Evolutionary conservation across 176 grass and related monocot genomes (phyloP).

Genomic region (Luzula sylvatica): DNA sequence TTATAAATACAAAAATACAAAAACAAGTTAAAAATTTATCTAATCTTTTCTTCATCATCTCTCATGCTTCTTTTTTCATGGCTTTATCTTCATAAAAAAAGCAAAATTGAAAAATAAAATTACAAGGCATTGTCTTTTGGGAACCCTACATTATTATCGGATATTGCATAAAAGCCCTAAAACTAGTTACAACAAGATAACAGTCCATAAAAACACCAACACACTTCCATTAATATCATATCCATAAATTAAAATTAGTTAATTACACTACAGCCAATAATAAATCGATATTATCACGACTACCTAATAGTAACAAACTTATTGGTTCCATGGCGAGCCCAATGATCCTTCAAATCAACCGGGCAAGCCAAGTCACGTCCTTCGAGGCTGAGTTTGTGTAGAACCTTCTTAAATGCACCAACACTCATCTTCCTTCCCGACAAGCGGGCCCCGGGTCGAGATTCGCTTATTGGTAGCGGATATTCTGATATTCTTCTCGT

Average conservation of each 20-base stretch:
- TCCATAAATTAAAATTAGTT: not conserved
- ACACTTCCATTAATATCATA: no score
- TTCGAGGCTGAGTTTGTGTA: slow-evolving; percentile 11
- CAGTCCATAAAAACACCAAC: no score
- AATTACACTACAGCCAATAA: not conserved
- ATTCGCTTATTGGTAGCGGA: slow-evolving; percentile 22
- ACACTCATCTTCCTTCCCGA: slow-evolving; percentile 27
- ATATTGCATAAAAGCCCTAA: no score
- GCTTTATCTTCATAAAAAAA: not conserved
- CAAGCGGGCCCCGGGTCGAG: slow-evolving; percentile 13
- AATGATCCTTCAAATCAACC: not conserved
- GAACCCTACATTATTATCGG: no score
- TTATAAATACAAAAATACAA: no score
- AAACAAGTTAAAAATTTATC: no score
- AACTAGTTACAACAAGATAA: no score
- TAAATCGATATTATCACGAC: not conserved
- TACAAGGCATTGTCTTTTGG: no score
- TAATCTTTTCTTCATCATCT: no score
- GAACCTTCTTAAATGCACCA: slow-evolving; percentile 21
- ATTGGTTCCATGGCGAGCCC: not conserved
- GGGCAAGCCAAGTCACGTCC: not conserved
- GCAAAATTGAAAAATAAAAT: not conserved
- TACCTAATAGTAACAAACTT: slow-evolving; percentile 1
- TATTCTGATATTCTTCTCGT: slow-evolving; percentile 22
- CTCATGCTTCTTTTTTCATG: no score